Evolutionary conservation across 2,329 filamentous ascomycete species (phyloP), one percentile per base, ranked within the genome.

Genomic region (Monilinia vaccinii-corymbosi): DNA sequence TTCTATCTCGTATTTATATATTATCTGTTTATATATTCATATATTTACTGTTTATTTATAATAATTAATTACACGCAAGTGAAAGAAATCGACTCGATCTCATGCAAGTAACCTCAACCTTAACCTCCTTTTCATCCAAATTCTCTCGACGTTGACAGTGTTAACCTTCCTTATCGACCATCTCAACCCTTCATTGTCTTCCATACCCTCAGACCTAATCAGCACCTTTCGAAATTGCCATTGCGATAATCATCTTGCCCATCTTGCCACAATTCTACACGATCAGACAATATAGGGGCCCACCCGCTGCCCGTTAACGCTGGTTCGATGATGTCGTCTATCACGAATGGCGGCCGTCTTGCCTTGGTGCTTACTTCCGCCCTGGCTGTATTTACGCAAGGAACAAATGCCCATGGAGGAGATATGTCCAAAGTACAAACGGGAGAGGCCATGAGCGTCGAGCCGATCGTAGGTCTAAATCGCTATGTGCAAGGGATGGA

Each of bases 391-490:
- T 61, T 58, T 49, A 63, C 64, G n/a, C 65, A 36, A 58, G 56
- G 56, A 58, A 58, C 61, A 40, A 42, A 53, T 25, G 68, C 68
- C 60, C 70, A 71, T 61, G 69, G 68, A 46, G 80, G 79, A 67
- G 78, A 84, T 69, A 68, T 76, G 61, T 73, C 76, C 63, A 76
- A 81, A 49, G 86, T 94, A 63, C 81, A 84, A 18, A 85, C 89
- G 65, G 89, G 88, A 68, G 75, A 85, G 66, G 79, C 81, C 34
- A 77, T 89, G 68, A 89, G 88, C n/a, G 70, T 74, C 49, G 89
- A 93, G 38, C 89, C 89, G 1, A 81, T 93, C 68, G 87, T 89
- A 78, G 62, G 84, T 69, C 50, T 9, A 42, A 34, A 42, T 45
- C 6, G 13, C n/a, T 25, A 47, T 21, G 13, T n/a, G 6, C 5